A percentile compares a stretch with the other conserved stretches of the same genome.
Evolutionary conservation across 345 rosid genomes (phyloP).

Genomic region (Microthlaspi erraticum): DNA sequence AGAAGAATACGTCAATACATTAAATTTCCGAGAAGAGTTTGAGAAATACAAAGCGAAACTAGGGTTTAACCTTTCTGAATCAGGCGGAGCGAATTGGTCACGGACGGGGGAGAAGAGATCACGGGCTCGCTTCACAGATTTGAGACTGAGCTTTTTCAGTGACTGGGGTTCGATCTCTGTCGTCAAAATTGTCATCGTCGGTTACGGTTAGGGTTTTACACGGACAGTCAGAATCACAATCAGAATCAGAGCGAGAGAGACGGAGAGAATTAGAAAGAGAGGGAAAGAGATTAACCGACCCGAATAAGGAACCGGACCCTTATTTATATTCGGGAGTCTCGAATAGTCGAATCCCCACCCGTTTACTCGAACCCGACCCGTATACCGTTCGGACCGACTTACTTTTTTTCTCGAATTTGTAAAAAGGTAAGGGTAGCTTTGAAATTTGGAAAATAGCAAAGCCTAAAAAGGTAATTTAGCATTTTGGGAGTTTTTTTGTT

Average conservation of each 20-base stretch:
- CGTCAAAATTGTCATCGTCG: conserved; percentile 45
- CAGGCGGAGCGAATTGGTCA: conserved; percentile 65
- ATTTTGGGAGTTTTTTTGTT: not conserved
- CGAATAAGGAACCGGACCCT: conserved; percentile 9
- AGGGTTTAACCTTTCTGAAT: conserved; percentile 60
- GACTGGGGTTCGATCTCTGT: conserved; percentile 83
- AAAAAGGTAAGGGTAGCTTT: conserved; percentile 1
- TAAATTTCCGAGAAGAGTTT: not conserved
- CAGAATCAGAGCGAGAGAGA: not conserved
- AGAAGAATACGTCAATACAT: conserved; percentile 19
- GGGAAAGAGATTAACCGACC: conserved; percentile 22
- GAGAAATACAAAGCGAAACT: conserved; percentile 16
- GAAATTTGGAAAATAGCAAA: not conserved
- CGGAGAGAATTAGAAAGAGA: not conserved
- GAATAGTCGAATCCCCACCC: not conserved
- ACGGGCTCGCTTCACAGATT: conserved; percentile 76
- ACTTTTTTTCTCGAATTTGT: not conserved
- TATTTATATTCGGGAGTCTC: not conserved
- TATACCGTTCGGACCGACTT: not conserved
- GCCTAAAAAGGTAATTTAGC: not conserved
- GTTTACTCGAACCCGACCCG: not conserved
- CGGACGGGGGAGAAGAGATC: conserved; percentile 80
- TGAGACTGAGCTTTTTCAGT: conserved; percentile 72
- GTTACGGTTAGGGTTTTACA: conserved; percentile 21
- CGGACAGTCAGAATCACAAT: not conserved